Conservation (phyloP, 2,329 filamentous ascomycete genomes). For the Neodidymelliopsis sp. region DNA sequence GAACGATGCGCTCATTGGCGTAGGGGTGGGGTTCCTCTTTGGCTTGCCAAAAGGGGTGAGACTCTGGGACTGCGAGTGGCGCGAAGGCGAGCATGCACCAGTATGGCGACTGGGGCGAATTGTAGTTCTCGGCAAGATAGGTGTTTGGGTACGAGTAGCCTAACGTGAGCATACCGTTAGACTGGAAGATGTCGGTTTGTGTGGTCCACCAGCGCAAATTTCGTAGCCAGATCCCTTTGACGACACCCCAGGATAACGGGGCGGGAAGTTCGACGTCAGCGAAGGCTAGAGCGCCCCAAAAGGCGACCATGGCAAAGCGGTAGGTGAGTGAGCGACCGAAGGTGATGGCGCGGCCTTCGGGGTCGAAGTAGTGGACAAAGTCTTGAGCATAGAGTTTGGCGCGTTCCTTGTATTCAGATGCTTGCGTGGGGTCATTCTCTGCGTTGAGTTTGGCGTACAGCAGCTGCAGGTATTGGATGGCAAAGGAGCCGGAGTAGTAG, state of each 20-base stretch:
- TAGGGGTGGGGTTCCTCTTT: conserved; percentile 68
- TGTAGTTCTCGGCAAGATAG: conserved; percentile 85
- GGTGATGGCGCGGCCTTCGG: conserved; percentile 73
- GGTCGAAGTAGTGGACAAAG: conserved; percentile 78
- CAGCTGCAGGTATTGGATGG: conserved; percentile 81
- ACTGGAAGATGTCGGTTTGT: conserved; percentile 76
- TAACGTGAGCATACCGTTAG: conserved; percentile 76
- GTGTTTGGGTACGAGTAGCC: conserved; percentile 83
- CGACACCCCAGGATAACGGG: conserved; percentile 78
- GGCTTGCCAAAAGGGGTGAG: conserved; percentile 78
- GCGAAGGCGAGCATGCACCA: conserved; percentile 84
- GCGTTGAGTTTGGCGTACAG: conserved; percentile 76
- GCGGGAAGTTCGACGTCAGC: conserved; percentile 75
- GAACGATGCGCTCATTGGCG: conserved; percentile 64
- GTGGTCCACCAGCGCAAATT: conserved; percentile 83
- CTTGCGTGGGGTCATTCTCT: conserved; percentile 68
- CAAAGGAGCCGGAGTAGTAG: conserved; percentile 84
- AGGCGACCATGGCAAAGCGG: conserved; percentile 84
- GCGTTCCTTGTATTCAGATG: conserved; percentile 73
- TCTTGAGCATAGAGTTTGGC: conserved; percentile 73
- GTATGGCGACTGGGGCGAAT: conserved; percentile 75
- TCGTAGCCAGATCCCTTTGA: conserved; percentile 77
- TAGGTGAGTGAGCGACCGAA: conserved; percentile 82
- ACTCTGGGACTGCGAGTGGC: conserved; percentile 71
- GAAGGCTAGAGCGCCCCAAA: conserved; percentile 81